A percentile compares a stretch with the other conserved stretches of the same genome.
Evolutionary conservation across 208 protist species (phyloP).

Genomic region (Novymonas esmeraldas): DNA sequence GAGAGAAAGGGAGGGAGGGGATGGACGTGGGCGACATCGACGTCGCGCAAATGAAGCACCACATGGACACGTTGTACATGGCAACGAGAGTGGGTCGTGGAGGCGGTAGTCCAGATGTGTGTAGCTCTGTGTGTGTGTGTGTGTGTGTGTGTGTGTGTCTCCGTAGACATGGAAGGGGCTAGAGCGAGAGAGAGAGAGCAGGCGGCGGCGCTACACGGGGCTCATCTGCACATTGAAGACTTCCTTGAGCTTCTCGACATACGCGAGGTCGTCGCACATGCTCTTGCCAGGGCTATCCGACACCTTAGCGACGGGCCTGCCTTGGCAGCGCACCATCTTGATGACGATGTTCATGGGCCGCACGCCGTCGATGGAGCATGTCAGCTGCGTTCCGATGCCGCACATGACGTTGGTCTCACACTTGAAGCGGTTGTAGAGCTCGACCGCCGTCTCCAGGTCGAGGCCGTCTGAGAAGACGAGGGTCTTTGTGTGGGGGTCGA

Average conservation of each 20-base stretch:
- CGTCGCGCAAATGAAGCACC: not conserved
- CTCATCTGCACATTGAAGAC: conserved; percentile 62
- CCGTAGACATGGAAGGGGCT: too few species aligned
- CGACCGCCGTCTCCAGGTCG: conserved; percentile 65
- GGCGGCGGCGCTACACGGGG: conserved; percentile 2
- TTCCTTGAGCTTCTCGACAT: conserved; percentile 57
- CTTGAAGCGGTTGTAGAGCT: conserved; percentile 68
- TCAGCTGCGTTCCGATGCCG: conserved; percentile 87
- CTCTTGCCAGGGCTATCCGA: conserved; percentile 88
- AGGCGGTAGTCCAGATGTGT: too few species aligned
- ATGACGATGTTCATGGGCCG: conserved; percentile 87
- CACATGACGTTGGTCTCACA: conserved; percentile 69
- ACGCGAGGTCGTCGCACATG: conserved; percentile 64
- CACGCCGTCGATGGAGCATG: conserved; percentile 80
- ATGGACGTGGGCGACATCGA: not conserved
- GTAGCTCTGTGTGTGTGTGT: too few species aligned
- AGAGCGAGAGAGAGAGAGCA: too few species aligned
- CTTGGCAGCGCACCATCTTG: conserved; percentile 91
- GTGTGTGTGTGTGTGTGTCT: too few species aligned
- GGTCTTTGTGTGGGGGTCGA: conserved; percentile 73
- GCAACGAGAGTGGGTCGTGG: too few species aligned
- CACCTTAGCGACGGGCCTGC: conserved; percentile 85
- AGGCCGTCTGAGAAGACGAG: conserved; percentile 91
- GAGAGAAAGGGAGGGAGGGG: not conserved
- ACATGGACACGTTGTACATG: not conserved